Evolutionary conservation across 306 rosid species (phyloP).

Genomic region (Nissolia schottii): DNA sequence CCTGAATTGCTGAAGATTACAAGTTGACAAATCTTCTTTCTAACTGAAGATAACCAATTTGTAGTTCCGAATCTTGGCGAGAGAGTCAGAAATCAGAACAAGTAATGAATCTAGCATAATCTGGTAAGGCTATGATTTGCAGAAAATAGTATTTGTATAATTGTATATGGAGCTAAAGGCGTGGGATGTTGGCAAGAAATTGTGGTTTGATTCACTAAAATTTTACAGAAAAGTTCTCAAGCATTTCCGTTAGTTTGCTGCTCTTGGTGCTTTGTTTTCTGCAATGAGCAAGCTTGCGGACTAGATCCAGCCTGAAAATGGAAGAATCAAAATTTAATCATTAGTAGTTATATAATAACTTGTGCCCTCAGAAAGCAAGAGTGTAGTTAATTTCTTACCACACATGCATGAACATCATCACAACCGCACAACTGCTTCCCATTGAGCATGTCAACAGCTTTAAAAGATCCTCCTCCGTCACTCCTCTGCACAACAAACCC

Average conservation of each 20-base stretch:
- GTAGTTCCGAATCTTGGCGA: background rate
- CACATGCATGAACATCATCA: constrained; percentile 56
- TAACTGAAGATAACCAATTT: too few species aligned
- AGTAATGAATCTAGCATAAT: background rate
- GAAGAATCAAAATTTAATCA: background rate
- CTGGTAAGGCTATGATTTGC: background rate
- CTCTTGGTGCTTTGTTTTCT: background rate
- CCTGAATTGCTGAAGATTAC: background rate
- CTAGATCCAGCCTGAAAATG: constrained; percentile 48
- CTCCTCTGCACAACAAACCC: constrained; percentile 48
- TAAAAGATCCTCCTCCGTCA: constrained; percentile 74
- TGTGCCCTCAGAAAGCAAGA: background rate
- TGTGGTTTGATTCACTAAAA: background rate
- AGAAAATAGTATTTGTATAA: background rate
- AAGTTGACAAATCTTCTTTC: too few species aligned
- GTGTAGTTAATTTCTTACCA: constrained; percentile 29
- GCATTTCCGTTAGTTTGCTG: background rate
- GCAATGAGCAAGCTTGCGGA: constrained; percentile 34
- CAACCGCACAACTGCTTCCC: constrained; percentile 64
- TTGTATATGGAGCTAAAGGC: background rate
- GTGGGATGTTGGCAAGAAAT: background rate
- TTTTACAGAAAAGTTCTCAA: background rate
- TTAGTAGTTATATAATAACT: background rate
- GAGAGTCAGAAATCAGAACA: background rate
- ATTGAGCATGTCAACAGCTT: constrained; percentile 66